These are phyloP conservation scores for Candida tropicalis DNA, from an alignment of 1,139 yeast species.

Conservation along the genomic window DNA sequence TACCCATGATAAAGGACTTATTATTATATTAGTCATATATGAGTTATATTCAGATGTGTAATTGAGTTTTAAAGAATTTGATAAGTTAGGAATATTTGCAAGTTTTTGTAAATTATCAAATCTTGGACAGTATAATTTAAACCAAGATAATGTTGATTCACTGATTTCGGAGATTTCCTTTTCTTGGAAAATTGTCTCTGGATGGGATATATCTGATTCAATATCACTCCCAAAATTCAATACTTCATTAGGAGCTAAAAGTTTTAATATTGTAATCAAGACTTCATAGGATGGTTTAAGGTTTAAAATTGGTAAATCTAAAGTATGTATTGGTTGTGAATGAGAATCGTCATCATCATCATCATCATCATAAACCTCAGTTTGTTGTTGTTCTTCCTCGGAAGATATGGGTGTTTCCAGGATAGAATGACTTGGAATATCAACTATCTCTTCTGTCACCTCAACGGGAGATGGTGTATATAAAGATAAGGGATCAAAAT, in stretches of 20 bases:
- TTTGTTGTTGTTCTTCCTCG: constrained; percentile 1
- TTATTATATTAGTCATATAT: constrained; percentile 69
- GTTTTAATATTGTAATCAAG: constrained; percentile 45
- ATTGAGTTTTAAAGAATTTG: constrained; percentile 25
- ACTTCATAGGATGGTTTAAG: constrained; percentile 52
- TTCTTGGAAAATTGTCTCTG: constrained; percentile 16
- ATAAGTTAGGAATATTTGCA: constrained; percentile 29
- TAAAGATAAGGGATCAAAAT: constrained; percentile 47
- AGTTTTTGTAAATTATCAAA: constrained; percentile 27
- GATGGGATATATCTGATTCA: constrained; percentile 8
- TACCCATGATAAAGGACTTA: constrained; percentile 59
- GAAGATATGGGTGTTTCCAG: not conserved
- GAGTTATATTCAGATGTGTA: constrained; percentile 36
- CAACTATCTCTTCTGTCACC: not conserved
- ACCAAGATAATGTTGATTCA: constrained; percentile 42
- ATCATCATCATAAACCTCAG: not conserved
- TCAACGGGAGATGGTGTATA: constrained; percentile 30
- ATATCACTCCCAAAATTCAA: constrained; percentile 54
- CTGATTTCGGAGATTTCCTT: constrained; percentile 18
- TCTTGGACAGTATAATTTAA: constrained; percentile 35
- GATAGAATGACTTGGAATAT: too few species aligned
- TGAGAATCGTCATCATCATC: constrained; percentile 27
- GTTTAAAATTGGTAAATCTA: constrained; percentile 66
- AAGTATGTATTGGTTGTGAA: constrained; percentile 49
- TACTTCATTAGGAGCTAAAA: constrained; percentile 54